Percentiles rank a stretch among this genome's conserved stretches.
phyloP scores from a whole-genome alignment of 1,284 basidiomycete species.

The Leccinum subatratum region DNA sequence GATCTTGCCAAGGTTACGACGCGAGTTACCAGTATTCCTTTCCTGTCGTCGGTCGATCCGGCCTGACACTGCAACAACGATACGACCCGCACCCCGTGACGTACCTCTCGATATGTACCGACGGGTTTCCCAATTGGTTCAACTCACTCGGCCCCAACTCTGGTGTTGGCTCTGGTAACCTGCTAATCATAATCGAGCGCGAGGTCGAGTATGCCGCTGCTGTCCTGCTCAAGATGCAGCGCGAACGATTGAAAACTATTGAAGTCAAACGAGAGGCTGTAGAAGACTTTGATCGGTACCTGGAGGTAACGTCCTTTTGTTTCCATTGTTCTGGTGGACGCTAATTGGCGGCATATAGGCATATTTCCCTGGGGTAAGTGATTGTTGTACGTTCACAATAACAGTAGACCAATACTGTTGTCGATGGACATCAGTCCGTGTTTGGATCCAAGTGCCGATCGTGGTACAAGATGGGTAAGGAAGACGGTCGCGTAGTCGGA shows the following conservation, averaged over 20 bases:
- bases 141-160: conserved; percentile 54
- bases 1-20: conserved; percentile 43
- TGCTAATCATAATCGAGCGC: conserved; percentile 47
- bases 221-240: conserved; percentile 53
- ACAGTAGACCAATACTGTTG: too few species aligned
- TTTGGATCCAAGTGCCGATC: conserved; percentile 56
- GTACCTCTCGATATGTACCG: conserved; percentile 51
- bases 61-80: conserved; percentile 44
- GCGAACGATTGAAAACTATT: conserved; percentile 56
- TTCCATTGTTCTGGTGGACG: neutral
- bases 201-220: conserved; percentile 52
- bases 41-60: conserved; percentile 49
- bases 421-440: conserved; percentile 42
- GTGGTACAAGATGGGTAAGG: conserved; percentile 63
- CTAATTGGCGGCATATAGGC: conserved; percentile 26
- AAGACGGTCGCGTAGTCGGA: conserved; percentile 52
- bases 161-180: conserved; percentile 26
- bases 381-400: too few species aligned
- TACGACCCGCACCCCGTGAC: conserved; percentile 51
- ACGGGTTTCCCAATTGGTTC: conserved; percentile 63
- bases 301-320: conserved; percentile 35
- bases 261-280: conserved; percentile 55
- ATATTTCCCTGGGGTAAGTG: conserved; percentile 45
- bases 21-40: conserved; percentile 48
- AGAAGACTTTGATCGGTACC: conserved; percentile 55